phyloP scores from a whole-genome alignment of 306 rosid genomes.

The Prunus mume region DNA sequence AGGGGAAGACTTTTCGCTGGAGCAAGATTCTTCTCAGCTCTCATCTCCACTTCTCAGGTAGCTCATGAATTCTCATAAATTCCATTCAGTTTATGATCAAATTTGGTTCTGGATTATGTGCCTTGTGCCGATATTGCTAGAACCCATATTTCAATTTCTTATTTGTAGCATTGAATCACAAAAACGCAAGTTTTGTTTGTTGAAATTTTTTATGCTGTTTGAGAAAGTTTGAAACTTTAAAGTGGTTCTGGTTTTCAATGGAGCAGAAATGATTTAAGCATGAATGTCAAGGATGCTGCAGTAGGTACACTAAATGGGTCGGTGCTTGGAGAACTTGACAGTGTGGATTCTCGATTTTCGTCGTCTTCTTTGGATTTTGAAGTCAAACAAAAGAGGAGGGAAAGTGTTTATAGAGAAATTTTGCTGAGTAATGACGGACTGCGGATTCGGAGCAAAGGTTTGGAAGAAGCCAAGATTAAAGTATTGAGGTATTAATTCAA shows the following conservation, averaged over 20 bases:
- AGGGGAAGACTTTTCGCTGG: slow-evolving; percentile 29
- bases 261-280: slow-evolving; percentile 35
- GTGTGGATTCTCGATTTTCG: slow-evolving; percentile 19
- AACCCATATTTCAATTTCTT: neutral
- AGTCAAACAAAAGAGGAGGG: slow-evolving; percentile 30
- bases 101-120: neutral
- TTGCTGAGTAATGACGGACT: slow-evolving; percentile 42
- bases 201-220: neutral
- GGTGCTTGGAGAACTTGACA: slow-evolving; percentile 13
- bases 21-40: slow-evolving; percentile 28
- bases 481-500: slow-evolving; percentile 49
- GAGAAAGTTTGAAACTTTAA: slow-evolving; percentile 12
- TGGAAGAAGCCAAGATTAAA: slow-evolving; percentile 54
- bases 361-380: slow-evolving; percentile 34
- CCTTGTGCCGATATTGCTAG: neutral
- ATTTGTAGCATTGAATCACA: neutral
- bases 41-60: slow-evolving; percentile 46
- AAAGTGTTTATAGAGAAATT: slow-evolving; percentile 34
- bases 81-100: neutral
- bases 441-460: slow-evolving; percentile 33
- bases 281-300: slow-evolving; percentile 34
- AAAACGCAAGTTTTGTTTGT: neutral
- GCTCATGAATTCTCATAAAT: neutral
- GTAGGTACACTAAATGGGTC: slow-evolving; percentile 20
- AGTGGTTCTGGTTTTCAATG: slow-evolving; percentile 30